A percentile compares a stretch with the other conserved stretches of the same genome.
phyloP scores from a whole-genome alignment of 345 rosid genomes.

The Linum trigynum region DNA sequence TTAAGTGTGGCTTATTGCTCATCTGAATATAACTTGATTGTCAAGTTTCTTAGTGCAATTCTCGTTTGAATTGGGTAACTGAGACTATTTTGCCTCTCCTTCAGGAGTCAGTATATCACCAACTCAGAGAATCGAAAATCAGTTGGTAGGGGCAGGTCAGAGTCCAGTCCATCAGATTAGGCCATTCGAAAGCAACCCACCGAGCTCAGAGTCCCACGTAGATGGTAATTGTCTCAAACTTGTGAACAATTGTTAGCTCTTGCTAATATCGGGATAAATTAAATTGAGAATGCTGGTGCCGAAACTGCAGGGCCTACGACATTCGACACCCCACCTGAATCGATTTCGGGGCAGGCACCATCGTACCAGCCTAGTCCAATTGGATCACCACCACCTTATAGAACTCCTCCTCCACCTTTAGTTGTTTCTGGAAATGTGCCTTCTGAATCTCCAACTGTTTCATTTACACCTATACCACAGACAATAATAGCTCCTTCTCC shows the following conservation, averaged over 20 bases:
- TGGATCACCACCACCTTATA: neutral
- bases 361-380: slow-evolving; percentile 24
- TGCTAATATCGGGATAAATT: slow-evolving; percentile 3
- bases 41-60: neutral
- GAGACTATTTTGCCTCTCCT: neutral
- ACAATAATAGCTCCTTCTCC: neutral
- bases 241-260: no score
- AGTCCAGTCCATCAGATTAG: slow-evolving; percentile 13
- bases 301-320: slow-evolving; percentile 21
- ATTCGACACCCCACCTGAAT: slow-evolving; percentile 23
- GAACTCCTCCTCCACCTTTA: neutral
- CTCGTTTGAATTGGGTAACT: neutral
- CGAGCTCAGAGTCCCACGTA: slow-evolving; percentile 21
- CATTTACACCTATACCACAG: neutral
- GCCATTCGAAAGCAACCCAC: slow-evolving; percentile 17
- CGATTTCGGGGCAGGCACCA: slow-evolving; percentile 29
- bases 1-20: no score
- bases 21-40: neutral
- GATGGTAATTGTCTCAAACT: slow-evolving; percentile 18
- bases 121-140: slow-evolving; percentile 19
- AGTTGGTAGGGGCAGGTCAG: slow-evolving; percentile 24
- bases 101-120: slow-evolving; percentile 24
- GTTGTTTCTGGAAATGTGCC: neutral
- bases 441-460: neutral
- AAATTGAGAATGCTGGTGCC: slow-evolving; percentile 9